A percentile compares a stretch with the other conserved stretches of the same genome.
phyloP scores from a whole-genome alignment of 345 rosid genomes.

The Gossypium herbaceum region DNA sequence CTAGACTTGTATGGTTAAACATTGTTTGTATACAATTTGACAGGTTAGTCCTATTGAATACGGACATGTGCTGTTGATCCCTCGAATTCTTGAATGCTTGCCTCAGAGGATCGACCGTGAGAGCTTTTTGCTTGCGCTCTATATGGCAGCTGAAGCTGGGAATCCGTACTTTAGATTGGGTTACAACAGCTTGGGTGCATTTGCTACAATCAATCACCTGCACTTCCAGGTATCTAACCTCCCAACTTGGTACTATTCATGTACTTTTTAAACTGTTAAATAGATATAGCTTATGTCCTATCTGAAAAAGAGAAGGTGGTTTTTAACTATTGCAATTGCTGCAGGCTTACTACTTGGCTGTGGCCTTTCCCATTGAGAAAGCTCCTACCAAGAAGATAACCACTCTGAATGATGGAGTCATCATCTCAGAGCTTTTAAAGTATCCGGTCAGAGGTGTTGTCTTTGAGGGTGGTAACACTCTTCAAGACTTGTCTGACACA shows the following conservation, averaged over 20 bases:
- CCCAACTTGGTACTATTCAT: neutral
- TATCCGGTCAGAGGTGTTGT: constrained; percentile 88
- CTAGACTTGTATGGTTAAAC: neutral
- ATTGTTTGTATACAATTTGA: neutral
- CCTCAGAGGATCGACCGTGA: constrained; percentile 93
- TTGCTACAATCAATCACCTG: constrained; percentile 97
- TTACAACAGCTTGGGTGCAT: constrained; percentile 96
- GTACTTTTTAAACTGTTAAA: neutral
- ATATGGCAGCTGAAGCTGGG: constrained; percentile 81
- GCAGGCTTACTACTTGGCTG: constrained; percentile 84
- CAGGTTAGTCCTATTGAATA: constrained; percentile 99
- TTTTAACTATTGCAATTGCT: constrained; percentile 8
- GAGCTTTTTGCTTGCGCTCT: constrained; percentile 75
- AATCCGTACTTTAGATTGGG: constrained; percentile 85
- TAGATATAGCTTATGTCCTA: neutral
- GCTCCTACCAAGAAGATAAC: constrained; percentile 52
- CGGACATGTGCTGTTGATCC: constrained; percentile 90
- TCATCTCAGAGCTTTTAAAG: constrained; percentile 56
- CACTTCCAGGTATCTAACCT: constrained; percentile 81
- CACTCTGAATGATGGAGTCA: constrained; percentile 46
- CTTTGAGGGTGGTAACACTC: constrained; percentile 68
- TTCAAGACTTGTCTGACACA: constrained; percentile 46
- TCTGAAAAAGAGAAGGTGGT: neutral
- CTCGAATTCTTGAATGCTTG: constrained; percentile 74
- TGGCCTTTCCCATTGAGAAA: constrained; percentile 85